Evolutionary conservation across 2,329 filamentous ascomycete genomes (phyloP), one percentile per base, ranked within the genome.

Genomic region (Trichoderma sp.): DNA sequence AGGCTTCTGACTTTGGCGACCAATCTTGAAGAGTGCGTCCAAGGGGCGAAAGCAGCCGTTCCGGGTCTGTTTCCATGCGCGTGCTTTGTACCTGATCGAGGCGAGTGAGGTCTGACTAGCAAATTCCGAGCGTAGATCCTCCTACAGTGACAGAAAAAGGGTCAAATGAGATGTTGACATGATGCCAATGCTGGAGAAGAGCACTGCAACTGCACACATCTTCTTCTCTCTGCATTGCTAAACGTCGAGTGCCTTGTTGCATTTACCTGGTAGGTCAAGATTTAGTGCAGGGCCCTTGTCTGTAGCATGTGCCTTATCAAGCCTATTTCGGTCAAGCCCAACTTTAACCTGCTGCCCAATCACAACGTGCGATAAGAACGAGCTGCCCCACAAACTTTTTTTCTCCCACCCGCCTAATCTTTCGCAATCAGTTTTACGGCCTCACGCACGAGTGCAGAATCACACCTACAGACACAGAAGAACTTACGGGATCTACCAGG

Each of bases 341-440:
- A 5, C 15, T 12, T 1, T 1, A 5, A 17, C 14, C 7, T 1
- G 15, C 47, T 17, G 52, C 3, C 74, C 73, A 76, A 75, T 75
- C 28, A 68, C 4, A 17, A 3, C 0, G 4, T 15, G 62, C 70
- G 73, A 76, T 76, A 74, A 74, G 71, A 67, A 55, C 62, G 60
- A 24, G 43, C 64, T 66, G 63, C 71, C 69, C 73, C 73, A 73
- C 72, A 47, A 68, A 70, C 65, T 70, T 68, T 74, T 75, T 75
- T 75, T 76, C 74, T 74, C 75, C 74, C 74, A 70, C 59, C 59
- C 54, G 19, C 56, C 41, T 57, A 52, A 50, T 66, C 52, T 64
- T 39, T 67, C 65, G 21, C 61, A 63, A 55, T 67, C 58, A 15
- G 48, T 44, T 63, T 66, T 24, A 7, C 39, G 60, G n/a, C 47